Conservation (phyloP, 2,329 filamentous ascomycete genomes). For the Fusarium sp. region DNA sequence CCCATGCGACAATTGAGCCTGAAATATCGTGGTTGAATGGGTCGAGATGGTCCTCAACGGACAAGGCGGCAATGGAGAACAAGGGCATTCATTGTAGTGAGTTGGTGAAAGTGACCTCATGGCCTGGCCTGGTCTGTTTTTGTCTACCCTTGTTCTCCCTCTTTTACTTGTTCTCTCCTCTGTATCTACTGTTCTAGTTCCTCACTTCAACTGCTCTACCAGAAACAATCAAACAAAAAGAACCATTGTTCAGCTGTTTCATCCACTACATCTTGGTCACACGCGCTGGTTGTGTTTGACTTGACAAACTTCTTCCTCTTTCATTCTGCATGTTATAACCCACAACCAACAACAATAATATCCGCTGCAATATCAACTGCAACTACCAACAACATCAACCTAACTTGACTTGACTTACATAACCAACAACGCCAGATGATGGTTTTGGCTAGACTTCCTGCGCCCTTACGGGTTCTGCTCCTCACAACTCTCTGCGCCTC, state of each 20-base stretch:
- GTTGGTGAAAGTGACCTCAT: constrained; percentile 23
- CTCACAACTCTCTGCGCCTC: constrained; percentile 54
- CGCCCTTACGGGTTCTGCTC: constrained; percentile 51
- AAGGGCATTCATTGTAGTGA: neutral
- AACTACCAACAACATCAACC: constrained; percentile 2
- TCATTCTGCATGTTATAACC: constrained; percentile 16
- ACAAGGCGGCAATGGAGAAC: constrained; percentile 18
- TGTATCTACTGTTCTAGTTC: constrained; percentile 17
- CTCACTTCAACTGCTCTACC: constrained; percentile 8
- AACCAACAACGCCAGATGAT: constrained; percentile 23
- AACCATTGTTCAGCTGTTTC: constrained; percentile 25
- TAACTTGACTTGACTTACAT: neutral
- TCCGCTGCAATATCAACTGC: neutral
- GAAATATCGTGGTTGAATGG: constrained; percentile 27
- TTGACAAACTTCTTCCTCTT: constrained; percentile 7
- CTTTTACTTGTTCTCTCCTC: neutral
- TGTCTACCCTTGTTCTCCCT: constrained; percentile 10
- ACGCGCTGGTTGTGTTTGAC: constrained; percentile 37
- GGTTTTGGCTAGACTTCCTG: constrained; percentile 29
- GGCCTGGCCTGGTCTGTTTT: constrained; percentile 19
- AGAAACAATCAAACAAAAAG: constrained; percentile 31
- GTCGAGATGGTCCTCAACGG: constrained; percentile 24
- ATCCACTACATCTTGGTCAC: constrained; percentile 16
- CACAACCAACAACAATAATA: constrained; percentile 6
- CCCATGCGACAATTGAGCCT: constrained; percentile 26